Evolutionary conservation across 345 rosid genomes (phyloP), one percentile per base, ranked within the genome.

Genomic region (Syzygium jambos): DNA sequence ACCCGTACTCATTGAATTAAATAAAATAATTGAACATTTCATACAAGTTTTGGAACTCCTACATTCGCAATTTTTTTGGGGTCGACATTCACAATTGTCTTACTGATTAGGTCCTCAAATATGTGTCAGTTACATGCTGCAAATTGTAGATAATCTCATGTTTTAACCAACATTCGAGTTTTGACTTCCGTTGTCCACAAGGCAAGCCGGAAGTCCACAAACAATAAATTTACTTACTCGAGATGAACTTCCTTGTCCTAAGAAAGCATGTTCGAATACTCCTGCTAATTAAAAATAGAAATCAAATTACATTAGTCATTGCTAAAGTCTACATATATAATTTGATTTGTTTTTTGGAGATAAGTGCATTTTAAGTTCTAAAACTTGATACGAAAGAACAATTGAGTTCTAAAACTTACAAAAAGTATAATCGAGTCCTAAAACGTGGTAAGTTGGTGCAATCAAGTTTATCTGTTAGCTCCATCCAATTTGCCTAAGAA

Each of bases 161-260:
- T 65, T 0, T 11, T 30, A 4, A 30, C 10, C 0, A 8, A 65
- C 9, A 16, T 65, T 3, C 0, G 43, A 65, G 78, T 30, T 63
- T 65, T 12, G 6, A 30, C 43, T 65, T 30, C 2, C 21, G 2
- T 16, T 0, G 22, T 5, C 8, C 1, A 59, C 27, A 6, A 27
- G 68, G 43, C 4, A 30, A 4, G 78, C 0, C 4, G 12, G 78
- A 30, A 30, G 43, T 65, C 23, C 41, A 30, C 3, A 1, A 19
- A 65, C 43, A 16, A 19, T 22, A 23, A 65, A 65, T 16, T 65
- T 30, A 29, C 78, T 30, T 65, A 30, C 22, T 65, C 78, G 9
- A 30, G 41, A 22, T 30, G 43, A 30, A 65, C 78, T 65, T 30
- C 19, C 43, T 65, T 65, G 22, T 30, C 77, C 11, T 30, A 30